phyloP scores from a whole-genome alignment of 768 basidiomycete species.

The Megacollybia marginata region DNA sequence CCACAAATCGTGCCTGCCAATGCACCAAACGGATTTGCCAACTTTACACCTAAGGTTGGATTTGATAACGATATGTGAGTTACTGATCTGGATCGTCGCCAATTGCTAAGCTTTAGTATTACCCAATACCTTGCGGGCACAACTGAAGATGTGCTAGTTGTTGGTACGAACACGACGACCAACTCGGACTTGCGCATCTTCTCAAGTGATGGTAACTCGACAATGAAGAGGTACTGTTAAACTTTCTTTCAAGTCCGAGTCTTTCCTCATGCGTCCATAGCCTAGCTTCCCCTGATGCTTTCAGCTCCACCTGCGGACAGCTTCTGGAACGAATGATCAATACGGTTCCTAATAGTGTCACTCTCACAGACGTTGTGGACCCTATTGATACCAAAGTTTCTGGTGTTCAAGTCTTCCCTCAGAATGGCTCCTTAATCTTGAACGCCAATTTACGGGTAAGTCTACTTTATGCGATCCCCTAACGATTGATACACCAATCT shows the following conservation, averaged over 20 bases:
- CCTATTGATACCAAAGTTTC: slow-evolving; percentile 35
- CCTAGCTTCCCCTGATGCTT: slow-evolving; percentile 24
- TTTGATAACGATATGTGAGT: slow-evolving; percentile 6
- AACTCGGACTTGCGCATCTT: slow-evolving; percentile 18
- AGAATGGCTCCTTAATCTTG: slow-evolving; percentile 29
- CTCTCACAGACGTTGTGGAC: slow-evolving; percentile 36
- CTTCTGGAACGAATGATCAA: slow-evolving; percentile 41
- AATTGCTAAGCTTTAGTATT: slow-evolving; percentile 1
- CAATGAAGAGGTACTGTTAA: slow-evolving; percentile 9
- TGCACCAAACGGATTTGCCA: background rate
- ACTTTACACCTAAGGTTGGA: background rate
- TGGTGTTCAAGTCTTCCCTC: slow-evolving; percentile 28
- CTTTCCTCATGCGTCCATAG: slow-evolving; percentile 8
- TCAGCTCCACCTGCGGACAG: slow-evolving; percentile 28
- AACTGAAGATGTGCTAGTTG: slow-evolving; percentile 11
- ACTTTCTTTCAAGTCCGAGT: background rate
- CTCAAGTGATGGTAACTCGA: slow-evolving; percentile 13
- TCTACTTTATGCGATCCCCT: slow-evolving; percentile 2
- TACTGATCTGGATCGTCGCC: background rate
- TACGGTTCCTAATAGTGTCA: slow-evolving; percentile 36
- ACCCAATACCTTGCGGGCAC: slow-evolving; percentile 4
- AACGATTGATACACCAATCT: background rate
- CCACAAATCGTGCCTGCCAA: background rate
- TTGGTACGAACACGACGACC: slow-evolving; percentile 10
- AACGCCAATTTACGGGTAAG: slow-evolving; percentile 31